Evolutionary conservation across 169 alveolate genomes (phyloP).

Genomic region (Besnoitia besnoiti): DNA sequence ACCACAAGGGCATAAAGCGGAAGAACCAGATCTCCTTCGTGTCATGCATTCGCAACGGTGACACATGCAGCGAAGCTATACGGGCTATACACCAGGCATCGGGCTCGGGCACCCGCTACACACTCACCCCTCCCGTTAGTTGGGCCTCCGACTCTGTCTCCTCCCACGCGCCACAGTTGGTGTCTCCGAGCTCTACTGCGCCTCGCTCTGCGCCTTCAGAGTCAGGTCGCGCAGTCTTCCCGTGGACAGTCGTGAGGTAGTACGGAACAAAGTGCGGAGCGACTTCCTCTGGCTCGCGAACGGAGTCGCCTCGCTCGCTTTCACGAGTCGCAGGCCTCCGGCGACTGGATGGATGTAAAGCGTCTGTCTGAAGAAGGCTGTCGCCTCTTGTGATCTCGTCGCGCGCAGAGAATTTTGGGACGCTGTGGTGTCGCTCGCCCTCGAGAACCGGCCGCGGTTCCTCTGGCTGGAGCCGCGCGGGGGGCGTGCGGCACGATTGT

Average conservation of each 20-base stretch:
- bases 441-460: no score
- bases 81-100: no score
- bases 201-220: background rate
- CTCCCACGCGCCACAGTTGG: background rate
- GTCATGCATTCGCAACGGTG: no score
- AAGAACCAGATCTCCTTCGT: no score
- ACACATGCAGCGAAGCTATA: no score
- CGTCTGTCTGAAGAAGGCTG: background rate
- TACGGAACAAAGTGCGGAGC: constrained; percentile 1
- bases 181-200: background rate
- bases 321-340: background rate
- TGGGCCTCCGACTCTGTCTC: constrained; percentile 19
- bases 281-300: background rate
- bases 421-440: no score
- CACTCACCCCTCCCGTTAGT: constrained; percentile 26
- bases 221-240: background rate
- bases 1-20: no score
- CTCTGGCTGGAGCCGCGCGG: no score
- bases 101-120: no score
- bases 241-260: background rate
- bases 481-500: no score
- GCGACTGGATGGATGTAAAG: background rate
- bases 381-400: background rate
- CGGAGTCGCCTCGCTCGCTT: no score
- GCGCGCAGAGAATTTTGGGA: no score